Evolutionary conservation across 495 filamentous ascomycete species (phyloP).

Genomic region (Penicillium bovifimosum): DNA sequence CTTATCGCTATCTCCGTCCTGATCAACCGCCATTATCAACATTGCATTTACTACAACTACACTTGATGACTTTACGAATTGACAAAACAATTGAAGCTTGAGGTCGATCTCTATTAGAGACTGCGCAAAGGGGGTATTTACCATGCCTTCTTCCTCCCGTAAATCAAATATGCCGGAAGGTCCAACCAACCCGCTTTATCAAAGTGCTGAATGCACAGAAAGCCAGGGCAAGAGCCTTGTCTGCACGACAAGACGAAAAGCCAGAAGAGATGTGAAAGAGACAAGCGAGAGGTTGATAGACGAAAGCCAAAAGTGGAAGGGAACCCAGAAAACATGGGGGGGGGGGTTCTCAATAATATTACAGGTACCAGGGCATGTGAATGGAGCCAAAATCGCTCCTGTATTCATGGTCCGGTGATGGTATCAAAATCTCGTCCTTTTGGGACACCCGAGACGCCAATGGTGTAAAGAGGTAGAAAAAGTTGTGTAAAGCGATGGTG

Average conservation of each 20-base stretch:
- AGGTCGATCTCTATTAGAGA: constrained; percentile 23
- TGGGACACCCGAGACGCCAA: constrained; percentile 28
- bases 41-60: neutral
- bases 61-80: neutral
- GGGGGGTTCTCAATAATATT: constrained; percentile 24
- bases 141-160: constrained; percentile 13
- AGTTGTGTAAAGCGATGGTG: constrained; percentile 1
- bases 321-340: constrained; percentile 2
- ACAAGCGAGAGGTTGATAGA: constrained; percentile 16
- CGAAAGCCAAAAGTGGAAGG: constrained; percentile 10
- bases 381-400: neutral
- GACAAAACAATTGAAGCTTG: neutral
- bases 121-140: constrained; percentile 26
- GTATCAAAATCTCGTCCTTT: constrained; percentile 13
- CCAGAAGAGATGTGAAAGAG: constrained; percentile 1
- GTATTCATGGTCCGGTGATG: neutral
- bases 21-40: neutral
- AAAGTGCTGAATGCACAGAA: constrained; percentile 8
- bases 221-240: constrained; percentile 18
- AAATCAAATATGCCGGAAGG: constrained; percentile 2
- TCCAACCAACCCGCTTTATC: neutral
- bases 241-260: constrained; percentile 8
- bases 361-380: constrained; percentile 15
- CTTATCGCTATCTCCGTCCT: constrained; percentile 14
- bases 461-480: constrained; percentile 13